phyloP scores from a whole-genome alignment of 1,284 basidiomycete genomes.

The Ganoderma resinaceum region DNA sequence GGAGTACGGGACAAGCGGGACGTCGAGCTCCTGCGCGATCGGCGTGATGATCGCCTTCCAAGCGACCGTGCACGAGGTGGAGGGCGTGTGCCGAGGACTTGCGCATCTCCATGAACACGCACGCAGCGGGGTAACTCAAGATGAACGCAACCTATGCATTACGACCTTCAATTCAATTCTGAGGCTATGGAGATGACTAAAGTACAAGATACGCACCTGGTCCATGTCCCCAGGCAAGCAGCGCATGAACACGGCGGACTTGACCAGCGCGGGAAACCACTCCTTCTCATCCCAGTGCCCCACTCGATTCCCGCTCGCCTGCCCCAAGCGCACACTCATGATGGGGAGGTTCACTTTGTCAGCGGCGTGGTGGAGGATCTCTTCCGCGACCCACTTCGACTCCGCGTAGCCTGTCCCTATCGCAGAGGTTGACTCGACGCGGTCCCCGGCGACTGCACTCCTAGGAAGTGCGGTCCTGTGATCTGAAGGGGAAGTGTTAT shows the following conservation, averaged over 20 bases:
- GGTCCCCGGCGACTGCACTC: conserved; percentile 12
- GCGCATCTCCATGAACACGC: conserved; percentile 33
- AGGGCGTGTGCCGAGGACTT: conserved; percentile 23
- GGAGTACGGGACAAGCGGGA: conserved; percentile 29
- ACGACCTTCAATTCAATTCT: no score
- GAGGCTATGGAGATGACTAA: no score
- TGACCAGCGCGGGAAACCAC: conserved; percentile 52
- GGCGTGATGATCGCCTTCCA: conserved; percentile 28
- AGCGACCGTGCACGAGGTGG: conserved; percentile 37
- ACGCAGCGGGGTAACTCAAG: conserved; percentile 30
- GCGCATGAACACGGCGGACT: conserved; percentile 37
- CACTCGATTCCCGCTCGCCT: conserved; percentile 46
- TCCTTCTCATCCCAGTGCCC: conserved; percentile 52
- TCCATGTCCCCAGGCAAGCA: conserved; percentile 34
- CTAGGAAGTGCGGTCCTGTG: background rate
- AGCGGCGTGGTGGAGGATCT: conserved; percentile 30
- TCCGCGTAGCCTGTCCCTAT: conserved; percentile 46
- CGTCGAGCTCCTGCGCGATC: conserved; percentile 26
- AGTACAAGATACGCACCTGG: conserved; percentile 21
- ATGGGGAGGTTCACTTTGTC: conserved; percentile 34
- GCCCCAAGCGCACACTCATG: conserved; percentile 48
- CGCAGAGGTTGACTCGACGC: conserved; percentile 31
- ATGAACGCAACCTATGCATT: conserved; percentile 33
- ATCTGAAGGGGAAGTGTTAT: background rate
- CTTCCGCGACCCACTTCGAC: conserved; percentile 50